phyloP scores from a whole-genome alignment of 768 basidiomycete species.

The Mrakia hoshinonis region DNA sequence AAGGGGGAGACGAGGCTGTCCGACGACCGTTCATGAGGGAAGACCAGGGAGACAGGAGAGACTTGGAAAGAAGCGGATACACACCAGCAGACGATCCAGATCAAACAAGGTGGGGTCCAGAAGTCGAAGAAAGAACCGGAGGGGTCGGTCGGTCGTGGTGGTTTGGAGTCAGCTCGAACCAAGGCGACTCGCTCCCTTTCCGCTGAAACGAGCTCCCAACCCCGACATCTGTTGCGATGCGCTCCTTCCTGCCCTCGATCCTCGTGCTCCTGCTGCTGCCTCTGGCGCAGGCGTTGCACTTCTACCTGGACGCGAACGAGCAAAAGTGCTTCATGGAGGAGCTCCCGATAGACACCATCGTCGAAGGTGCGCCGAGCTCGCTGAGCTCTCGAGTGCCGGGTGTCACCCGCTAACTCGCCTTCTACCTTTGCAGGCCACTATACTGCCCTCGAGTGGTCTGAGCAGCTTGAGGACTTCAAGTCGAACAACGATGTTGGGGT shows the following conservation, averaged over 20 bases:
- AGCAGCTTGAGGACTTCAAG: constrained; percentile 57
- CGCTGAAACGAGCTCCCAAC: not conserved
- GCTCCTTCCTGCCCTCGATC: not conserved
- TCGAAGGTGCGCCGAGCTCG: constrained; percentile 79
- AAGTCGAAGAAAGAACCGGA: not conserved
- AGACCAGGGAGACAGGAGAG: not conserved
- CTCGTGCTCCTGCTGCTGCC: constrained; percentile 23
- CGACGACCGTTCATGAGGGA: not conserved
- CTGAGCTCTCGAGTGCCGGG: no score
- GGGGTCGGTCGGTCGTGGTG: not conserved
- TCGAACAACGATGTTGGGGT: constrained; percentile 74
- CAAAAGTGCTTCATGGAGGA: constrained; percentile 95
- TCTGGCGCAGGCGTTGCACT: constrained; percentile 63
- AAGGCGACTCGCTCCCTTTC: not conserved
- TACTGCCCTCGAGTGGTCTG: constrained; percentile 83
- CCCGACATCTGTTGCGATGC: constrained; percentile 11
- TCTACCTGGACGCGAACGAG: constrained; percentile 91
- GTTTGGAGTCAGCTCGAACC: not conserved
- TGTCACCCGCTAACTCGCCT: no score
- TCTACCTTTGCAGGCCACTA: constrained; percentile 82
- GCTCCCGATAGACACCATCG: constrained; percentile 85
- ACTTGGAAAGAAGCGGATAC: not conserved
- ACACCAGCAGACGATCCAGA: constrained; percentile 5
- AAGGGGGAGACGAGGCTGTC: not conserved
- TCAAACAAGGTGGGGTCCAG: not conserved